These are phyloP conservation scores for Stenogyne calaminthoides DNA, from an alignment of 305 asterid species.

Conservation along the genomic window DNA sequence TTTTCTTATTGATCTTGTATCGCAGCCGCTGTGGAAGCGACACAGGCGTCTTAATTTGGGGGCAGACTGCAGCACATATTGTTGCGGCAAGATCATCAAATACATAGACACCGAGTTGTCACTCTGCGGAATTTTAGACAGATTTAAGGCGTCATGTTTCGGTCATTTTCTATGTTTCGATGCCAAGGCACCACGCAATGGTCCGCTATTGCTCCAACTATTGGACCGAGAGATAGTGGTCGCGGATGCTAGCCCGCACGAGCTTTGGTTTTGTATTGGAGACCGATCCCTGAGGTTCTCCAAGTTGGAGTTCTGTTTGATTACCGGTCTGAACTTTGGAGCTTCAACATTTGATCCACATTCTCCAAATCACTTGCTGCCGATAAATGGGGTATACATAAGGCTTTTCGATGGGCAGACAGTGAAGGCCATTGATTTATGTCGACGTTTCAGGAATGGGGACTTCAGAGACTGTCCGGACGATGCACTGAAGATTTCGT, in stretches of 20 bases:
- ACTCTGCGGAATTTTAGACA: not conserved
- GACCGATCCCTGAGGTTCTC: not conserved
- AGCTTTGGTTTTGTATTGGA: not conserved
- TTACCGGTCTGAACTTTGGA: not conserved
- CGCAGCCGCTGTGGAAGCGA: not conserved
- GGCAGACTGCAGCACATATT: not conserved
- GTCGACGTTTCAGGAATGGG: not conserved
- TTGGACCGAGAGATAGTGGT: not conserved
- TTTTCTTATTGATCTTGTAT: not conserved
- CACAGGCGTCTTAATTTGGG: not conserved
- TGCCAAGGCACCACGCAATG: not conserved
- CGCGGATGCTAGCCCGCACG: not conserved
- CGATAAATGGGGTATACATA: not conserved
- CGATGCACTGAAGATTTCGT: not conserved
- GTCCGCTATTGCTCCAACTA: not conserved
- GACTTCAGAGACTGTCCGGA: not conserved
- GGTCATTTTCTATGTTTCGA: not conserved
- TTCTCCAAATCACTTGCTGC: not conserved
- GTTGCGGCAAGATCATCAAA: not conserved
- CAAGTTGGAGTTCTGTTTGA: not conserved
- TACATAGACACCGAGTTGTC: not conserved
- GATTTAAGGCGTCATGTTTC: not conserved
- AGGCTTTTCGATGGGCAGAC: not conserved
- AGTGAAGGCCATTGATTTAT: not conserved
- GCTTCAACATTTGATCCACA: not conserved